Conservation (phyloP, 1,139 yeast genomes). For the Zygoascus sp. region DNA sequence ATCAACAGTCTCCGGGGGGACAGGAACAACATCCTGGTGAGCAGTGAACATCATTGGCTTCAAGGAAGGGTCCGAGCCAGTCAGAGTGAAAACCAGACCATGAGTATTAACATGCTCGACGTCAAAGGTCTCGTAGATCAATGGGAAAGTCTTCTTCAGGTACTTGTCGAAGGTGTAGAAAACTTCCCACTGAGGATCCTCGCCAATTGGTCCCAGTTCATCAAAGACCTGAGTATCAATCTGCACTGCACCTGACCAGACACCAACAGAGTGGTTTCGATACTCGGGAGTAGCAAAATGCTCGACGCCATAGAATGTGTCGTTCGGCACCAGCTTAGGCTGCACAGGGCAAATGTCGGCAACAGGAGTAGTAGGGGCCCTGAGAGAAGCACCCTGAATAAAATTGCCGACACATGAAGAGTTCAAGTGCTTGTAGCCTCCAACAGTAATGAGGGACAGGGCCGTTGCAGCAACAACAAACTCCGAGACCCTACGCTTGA, state of each 20-base stretch:
- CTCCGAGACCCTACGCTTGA: background rate
- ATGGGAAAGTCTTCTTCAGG: slow-evolving; percentile 55
- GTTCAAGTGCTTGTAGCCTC: background rate
- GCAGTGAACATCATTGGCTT: slow-evolving; percentile 68
- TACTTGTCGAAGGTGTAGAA: slow-evolving; percentile 53
- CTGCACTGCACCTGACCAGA: slow-evolving; percentile 47
- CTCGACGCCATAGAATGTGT: background rate
- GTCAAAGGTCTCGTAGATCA: slow-evolving; percentile 44
- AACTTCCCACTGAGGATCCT: slow-evolving; percentile 37
- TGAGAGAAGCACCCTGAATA: background rate
- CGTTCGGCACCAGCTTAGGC: slow-evolving; percentile 4
- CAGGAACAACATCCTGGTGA: slow-evolving; percentile 81
- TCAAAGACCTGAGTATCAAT: slow-evolving; percentile 63
- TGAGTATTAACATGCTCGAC: slow-evolving; percentile 59
- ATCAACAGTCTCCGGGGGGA: slow-evolving; percentile 51
- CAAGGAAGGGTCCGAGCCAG: slow-evolving; percentile 49
- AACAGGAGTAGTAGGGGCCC: background rate
- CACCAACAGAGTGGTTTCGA: slow-evolving; percentile 23
- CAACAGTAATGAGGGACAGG: background rate
- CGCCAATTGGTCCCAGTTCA: slow-evolving; percentile 41
- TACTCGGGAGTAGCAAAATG: slow-evolving; percentile 26
- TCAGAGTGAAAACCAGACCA: slow-evolving; percentile 63
- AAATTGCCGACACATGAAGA: background rate
- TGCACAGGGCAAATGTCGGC: slow-evolving; percentile 6
- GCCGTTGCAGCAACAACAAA: background rate